Base-by-base conservation (phyloP, 2,329 filamentous ascomycete genomes). In the Sclerotinia sclerotiorum region DNA sequence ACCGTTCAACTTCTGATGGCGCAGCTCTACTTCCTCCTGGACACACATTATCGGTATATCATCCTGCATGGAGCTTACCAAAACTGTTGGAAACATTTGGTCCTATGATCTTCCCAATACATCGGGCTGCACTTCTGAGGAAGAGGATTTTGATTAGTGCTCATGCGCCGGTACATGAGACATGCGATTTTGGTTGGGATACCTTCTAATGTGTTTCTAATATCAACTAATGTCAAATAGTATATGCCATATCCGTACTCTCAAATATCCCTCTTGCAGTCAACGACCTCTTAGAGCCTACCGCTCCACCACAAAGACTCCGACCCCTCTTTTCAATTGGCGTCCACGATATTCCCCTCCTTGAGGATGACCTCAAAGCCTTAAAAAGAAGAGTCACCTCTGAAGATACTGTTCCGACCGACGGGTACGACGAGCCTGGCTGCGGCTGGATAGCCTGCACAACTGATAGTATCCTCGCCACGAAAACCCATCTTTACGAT, bases 191-290 rank as follows among this genome's bases (percentile, higher is more conserved):
- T 83, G 93, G 94, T 97, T 83, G 51, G 80, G 65, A 29, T 42
- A 5, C 48, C 56, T 32, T 54, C 8, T 11, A 17, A 39, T 54
- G 58, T n/a, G 11, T 8, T n/a, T 39, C 54, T 27, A 8, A 24
- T 44, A 49, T 68, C 72, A 66, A 72, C 65, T 39, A 51, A 60
- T 39, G 27, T 7, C 67, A 21, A 51, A n/a, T 60, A 94, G 95
- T 98, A 71, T 99, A 98, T 80, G 88, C 95, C 78, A 86, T 98
- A 64, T 97, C 94, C n/a, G 85, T 98, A 66, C 84, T 99, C 46
- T 93, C 94, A 56, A 97, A 93, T 73, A 90, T 98, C 55, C 93
- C 95, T 39, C 84, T 89, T 49, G 88, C 90, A 42, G 85, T 93
- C 55, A 83, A 85, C 68, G 88, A 93, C 64, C 81, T 90, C 19